Conservation (phyloP, 345 rosid species). For the Kernera saxatilis region DNA sequence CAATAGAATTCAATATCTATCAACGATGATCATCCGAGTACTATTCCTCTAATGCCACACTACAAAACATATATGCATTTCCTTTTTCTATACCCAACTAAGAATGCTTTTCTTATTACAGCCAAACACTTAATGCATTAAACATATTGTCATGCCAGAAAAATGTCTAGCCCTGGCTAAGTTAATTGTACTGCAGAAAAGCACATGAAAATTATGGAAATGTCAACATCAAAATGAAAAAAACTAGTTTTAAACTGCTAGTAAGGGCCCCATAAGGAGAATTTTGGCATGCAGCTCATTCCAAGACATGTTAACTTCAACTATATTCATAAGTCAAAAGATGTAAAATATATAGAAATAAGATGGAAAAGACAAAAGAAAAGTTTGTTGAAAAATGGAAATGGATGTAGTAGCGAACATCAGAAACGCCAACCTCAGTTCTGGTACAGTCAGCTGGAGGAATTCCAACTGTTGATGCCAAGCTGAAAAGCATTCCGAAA, state of each 20-base stretch:
- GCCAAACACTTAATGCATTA: neutral
- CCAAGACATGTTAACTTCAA: slow-evolving; percentile 1
- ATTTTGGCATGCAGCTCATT: neutral
- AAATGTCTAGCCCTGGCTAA: neutral
- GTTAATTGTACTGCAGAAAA: neutral
- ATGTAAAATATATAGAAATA: neutral
- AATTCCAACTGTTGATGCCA: slow-evolving; percentile 61
- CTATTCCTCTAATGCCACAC: slow-evolving; percentile 1
- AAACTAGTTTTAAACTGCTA: neutral
- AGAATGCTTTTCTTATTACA: neutral
- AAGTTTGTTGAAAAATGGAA: neutral
- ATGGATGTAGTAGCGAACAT: neutral
- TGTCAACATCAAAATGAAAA: neutral
- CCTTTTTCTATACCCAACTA: slow-evolving; percentile 1
- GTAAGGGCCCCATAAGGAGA: neutral
- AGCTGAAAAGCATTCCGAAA: slow-evolving; percentile 52
- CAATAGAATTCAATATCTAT: slow-evolving; percentile 20
- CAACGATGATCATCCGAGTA: slow-evolving; percentile 13
- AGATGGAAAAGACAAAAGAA: neutral
- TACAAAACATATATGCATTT: neutral
- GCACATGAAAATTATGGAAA: neutral
- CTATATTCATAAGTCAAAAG: slow-evolving; percentile 1
- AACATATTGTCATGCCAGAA: neutral
- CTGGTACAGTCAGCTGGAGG: slow-evolving; percentile 43
- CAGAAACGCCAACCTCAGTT: slow-evolving; percentile 52